Base-by-base conservation (phyloP, 75 land plant genomes). In the Isoetes taiwanensis region DNA sequence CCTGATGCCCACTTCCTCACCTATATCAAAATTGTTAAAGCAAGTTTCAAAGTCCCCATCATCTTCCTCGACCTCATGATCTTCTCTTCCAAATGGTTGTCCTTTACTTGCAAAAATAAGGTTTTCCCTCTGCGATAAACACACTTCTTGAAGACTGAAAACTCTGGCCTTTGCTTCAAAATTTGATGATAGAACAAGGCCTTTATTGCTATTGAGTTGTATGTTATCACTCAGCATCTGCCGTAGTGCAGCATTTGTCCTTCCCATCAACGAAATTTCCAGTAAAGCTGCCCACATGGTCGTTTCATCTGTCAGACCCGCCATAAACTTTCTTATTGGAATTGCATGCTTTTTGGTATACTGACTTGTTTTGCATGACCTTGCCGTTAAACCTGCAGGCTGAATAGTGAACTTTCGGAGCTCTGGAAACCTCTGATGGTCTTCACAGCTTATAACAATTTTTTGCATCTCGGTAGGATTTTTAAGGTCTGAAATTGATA, bases 91-190 rank as follows among this genome's bases (percentile, higher is more conserved):
- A 35, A 20, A 34, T 30, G 32, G 46, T 61, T 67, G 46, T 30
- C 23, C 12, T 24, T 24, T 70, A 3, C 28, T 58, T 57, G 63
- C 33, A 30, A 35, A 28, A 1, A 52, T 2, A 21, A 65, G 42
- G 28, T 37, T 65, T 65, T 53, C 46, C 34, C 52, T 64, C 10
- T 64, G 74, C 16, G 10, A 34, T 25, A 57, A 28, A 67, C 62
- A 64, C 74, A 71, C 65, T 10, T 66, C 41, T 25, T 57, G 56
- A 54, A 57, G 38, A 14, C 58, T 39, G 3, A 66, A 37, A 10
- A 29, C n/a, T 21, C 27, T 64, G 63, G 58, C 52, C 20, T 54
- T 41, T 42, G 32, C 58, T 59, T 64, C 57, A n/a, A 31, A 0
- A 19, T 19, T 2, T 2, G 0, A 23, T 0, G 27, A 25, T 19